Conservation (phyloP, 2,329 filamentous ascomycete species). For the Paracoccidioides brasiliensis region DNA sequence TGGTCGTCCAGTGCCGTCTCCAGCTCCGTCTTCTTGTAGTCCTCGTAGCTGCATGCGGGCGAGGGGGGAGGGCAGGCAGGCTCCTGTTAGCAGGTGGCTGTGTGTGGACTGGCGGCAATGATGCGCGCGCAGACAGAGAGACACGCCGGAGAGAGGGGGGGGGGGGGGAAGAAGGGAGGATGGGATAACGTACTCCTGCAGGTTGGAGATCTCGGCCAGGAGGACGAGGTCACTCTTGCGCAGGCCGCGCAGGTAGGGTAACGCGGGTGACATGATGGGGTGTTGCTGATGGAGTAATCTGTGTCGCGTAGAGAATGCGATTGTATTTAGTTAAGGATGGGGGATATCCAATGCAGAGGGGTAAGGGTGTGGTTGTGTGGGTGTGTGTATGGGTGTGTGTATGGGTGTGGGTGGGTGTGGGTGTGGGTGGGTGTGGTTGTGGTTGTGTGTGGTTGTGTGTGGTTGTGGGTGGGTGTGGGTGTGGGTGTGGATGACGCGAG, state of each 20-base stretch:
- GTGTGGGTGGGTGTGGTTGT: no score
- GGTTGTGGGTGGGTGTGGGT: no score
- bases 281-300: slow-evolving; percentile 15
- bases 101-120: no score
- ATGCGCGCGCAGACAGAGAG: no score
- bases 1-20: slow-evolving; percentile 61
- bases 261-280: slow-evolving; percentile 45
- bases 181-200: slow-evolving; percentile 55
- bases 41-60: slow-evolving; percentile 48
- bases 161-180: no score
- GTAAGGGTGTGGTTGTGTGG: background rate
- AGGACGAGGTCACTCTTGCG: slow-evolving; percentile 69
- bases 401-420: no score
- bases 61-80: no score
- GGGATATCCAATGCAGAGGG: slow-evolving; percentile 2
- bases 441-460: no score
- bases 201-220: slow-evolving; percentile 56
- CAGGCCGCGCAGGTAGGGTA: slow-evolving; percentile 66
- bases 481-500: background rate
- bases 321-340: slow-evolving; percentile 8
- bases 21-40: slow-evolving; percentile 65
- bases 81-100: no score
- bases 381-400: no score
- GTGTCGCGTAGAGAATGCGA: slow-evolving; percentile 40
- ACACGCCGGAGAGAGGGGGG: no score